These are phyloP conservation scores for Thamnidium elegans DNA, from an alignment of 192 early-diverging fungal genomes.

Conservation along the genomic window DNA sequence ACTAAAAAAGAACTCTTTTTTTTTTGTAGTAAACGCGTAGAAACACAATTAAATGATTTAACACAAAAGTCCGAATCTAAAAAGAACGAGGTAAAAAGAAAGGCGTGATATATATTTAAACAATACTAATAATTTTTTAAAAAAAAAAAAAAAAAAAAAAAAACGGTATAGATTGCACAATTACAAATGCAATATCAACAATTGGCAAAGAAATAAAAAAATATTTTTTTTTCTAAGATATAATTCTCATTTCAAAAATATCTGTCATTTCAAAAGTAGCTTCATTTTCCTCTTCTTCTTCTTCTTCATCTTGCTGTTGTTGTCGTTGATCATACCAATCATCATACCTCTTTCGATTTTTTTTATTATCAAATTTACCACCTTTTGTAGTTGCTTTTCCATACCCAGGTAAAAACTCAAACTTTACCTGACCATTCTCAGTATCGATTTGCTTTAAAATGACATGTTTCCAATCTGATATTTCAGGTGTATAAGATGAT, in stretches of 20 bases:
- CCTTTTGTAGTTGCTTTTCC: constrained; percentile 13
- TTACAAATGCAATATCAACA: constrained; percentile 34
- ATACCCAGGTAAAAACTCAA: constrained; percentile 4
- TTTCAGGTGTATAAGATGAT: constrained; percentile 13
- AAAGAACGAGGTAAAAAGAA: constrained; percentile 61
- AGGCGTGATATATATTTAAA: neutral
- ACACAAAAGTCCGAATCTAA: constrained; percentile 82
- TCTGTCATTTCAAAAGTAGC: neutral
- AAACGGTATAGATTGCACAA: constrained; percentile 21
- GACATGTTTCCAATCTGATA: constrained; percentile 10
- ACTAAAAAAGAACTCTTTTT: neutral
- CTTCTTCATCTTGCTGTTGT: neutral
- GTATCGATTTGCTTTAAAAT: neutral
- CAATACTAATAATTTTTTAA: neutral
- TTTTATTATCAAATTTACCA: constrained; percentile 13
- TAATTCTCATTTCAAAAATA: constrained; percentile 15
- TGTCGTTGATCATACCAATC: constrained; percentile 1
- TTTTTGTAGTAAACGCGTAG: constrained; percentile 70
- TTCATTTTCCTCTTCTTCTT: neutral
- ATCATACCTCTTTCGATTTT: constrained; percentile 1
- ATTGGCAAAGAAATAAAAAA: constrained; percentile 14
- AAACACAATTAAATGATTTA: constrained; percentile 76
- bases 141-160: no score
- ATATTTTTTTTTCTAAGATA: neutral
- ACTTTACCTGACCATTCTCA: neutral